Base-by-base conservation (phyloP, 176 grass and related monocot genomes). In the Oryza nivara region DNA sequence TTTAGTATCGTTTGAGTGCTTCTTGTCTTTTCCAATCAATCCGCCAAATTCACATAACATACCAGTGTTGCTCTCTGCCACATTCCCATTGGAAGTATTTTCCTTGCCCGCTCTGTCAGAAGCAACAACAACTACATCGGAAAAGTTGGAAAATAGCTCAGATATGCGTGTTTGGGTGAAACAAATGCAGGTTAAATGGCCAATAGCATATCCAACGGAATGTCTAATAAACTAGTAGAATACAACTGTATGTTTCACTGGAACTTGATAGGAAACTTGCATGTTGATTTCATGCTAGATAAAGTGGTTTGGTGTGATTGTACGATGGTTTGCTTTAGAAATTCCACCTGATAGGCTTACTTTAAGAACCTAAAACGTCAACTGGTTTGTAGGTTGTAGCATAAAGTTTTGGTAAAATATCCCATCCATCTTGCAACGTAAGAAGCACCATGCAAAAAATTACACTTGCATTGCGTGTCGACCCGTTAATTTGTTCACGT, bases 101-200 rank as follows among this genome's bases (percentile, higher is more conserved):
- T 67, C 71, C 70, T 83, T 67, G 60, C 43, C 82, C 60, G 40
- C 20, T 48, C 43, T 83, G 44, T 36, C 82, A 83, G 70, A 54
- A 30, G 54, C 34, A 65, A 70, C 70, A 65, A 70, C 70, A 44
- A 73, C 79, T 68, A 4, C 13, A 82, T 16, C 67, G 71, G 73
- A n/a, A 82, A 77, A 65, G 28, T 77, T 46, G 46, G 70, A 41
- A 78, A 17, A 68, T 0, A 77, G 14, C 36, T 76, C 36, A 70
- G 40, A 51, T 51, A 77, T 66, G 78, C 2, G 35, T 41, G 65
- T 43, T 52, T 32, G 3, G 67, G 75, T 72, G 72, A 77, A n/a
- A 76, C 17, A 69, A 40, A 23, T 43, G 65, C 49, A 71, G 34
- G 15, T n/a, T 72, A 49, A 71, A 80, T 11, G 13, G 20, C 60